phyloP scores from a whole-genome alignment of 2,329 filamentous ascomycete genomes.

The Graphilbum sp. region DNA sequence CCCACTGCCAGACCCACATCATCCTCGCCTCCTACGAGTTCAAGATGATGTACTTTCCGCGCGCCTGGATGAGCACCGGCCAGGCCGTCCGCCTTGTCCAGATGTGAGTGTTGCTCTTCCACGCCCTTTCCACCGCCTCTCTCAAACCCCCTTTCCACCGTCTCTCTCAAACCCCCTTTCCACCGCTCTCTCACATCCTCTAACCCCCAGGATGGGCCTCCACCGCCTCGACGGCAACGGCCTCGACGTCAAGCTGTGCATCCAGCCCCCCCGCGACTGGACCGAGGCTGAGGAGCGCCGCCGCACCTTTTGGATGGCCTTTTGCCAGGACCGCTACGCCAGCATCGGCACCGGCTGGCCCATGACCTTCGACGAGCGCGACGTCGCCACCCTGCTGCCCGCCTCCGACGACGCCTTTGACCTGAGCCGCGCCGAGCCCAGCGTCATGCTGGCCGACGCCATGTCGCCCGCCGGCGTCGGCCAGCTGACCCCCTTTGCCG shows the following conservation, averaged over 20 bases:
- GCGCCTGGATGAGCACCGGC: slow-evolving; percentile 87
- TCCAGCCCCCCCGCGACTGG: slow-evolving; percentile 79
- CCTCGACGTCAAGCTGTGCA: slow-evolving; percentile 81
- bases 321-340: slow-evolving; percentile 78
- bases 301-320: slow-evolving; percentile 89
- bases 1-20: slow-evolving; percentile 72
- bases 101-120: slow-evolving; percentile 41
- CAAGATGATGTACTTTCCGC: slow-evolving; percentile 92
- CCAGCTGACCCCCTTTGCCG: slow-evolving; percentile 61
- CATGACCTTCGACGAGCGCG: slow-evolving; percentile 80
- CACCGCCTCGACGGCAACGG: slow-evolving; percentile 71
- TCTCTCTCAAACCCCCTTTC: neutral
- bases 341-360: slow-evolving; percentile 97
- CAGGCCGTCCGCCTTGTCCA: slow-evolving; percentile 64
- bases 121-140: neutral
- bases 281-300: slow-evolving; percentile 83
- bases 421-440: slow-evolving; percentile 58
- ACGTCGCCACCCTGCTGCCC: slow-evolving; percentile 77
- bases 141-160: neutral
- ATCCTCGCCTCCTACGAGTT: slow-evolving; percentile 78
- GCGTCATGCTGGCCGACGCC: slow-evolving; percentile 51
- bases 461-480: slow-evolving; percentile 56
- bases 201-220: slow-evolving; percentile 60
- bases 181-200: neutral
- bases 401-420: slow-evolving; percentile 72